Evolutionary conservation across 306 rosid genomes (phyloP).

Genomic region (Inga laurina): DNA sequence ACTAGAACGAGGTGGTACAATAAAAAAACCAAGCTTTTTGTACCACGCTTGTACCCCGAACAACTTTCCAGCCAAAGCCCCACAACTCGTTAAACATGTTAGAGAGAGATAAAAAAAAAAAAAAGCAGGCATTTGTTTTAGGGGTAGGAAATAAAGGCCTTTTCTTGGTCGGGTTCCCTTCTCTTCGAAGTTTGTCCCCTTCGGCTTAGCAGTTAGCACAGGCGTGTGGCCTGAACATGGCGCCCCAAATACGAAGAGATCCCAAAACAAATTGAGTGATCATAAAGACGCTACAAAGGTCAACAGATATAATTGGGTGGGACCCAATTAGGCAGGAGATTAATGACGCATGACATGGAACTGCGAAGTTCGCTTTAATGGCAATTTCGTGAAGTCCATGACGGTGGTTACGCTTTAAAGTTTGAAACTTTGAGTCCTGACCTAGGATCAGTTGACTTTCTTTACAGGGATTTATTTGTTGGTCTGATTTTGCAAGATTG

Average conservation of each 20-base stretch:
- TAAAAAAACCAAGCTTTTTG: slow-evolving; percentile 18
- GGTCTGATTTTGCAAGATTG: neutral
- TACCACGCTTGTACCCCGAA: slow-evolving; percentile 14
- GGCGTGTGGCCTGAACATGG: slow-evolving; percentile 7
- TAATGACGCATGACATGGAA: neutral
- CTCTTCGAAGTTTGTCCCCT: neutral
- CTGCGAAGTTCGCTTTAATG: neutral
- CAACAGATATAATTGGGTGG: neutral
- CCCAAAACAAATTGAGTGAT: neutral
- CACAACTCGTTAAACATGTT: neutral
- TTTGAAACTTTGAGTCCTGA: neutral
- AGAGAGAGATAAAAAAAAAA: neutral
- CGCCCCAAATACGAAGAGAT: neutral
- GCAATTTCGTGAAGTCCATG: neutral
- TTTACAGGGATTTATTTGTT: neutral
- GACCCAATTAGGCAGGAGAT: neutral
- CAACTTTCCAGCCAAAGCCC: neutral
- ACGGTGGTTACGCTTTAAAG: neutral
- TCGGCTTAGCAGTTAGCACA: neutral
- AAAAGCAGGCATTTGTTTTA: neutral
- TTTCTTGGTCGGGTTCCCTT: neutral
- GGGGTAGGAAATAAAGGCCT: neutral
- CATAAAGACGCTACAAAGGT: neutral
- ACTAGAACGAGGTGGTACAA: slow-evolving; percentile 26
- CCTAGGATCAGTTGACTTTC: neutral